A percentile compares a stretch with the other conserved stretches of the same genome.
Conservation (phyloP, 139 green algal species). For the Asterochloris sp. region DNA sequence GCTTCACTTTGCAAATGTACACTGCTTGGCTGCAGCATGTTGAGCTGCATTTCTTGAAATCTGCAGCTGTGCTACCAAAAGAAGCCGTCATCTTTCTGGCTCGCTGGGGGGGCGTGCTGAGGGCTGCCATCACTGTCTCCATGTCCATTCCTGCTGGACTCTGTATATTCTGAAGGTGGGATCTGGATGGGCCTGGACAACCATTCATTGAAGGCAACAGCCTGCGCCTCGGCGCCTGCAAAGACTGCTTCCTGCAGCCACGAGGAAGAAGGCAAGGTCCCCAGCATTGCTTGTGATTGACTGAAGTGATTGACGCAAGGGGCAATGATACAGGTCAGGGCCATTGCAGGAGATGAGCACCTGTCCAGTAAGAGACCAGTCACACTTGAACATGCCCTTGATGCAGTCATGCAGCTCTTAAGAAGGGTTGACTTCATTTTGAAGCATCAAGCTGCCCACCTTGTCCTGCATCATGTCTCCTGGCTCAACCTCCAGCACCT, state of each 20-base stretch:
- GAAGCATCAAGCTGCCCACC: conserved; percentile 29
- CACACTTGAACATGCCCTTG: neutral
- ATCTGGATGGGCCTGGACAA: neutral
- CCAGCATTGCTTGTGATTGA: neutral
- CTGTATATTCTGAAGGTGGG: neutral
- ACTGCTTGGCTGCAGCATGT: too few relatives aligned
- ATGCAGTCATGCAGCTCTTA: neutral
- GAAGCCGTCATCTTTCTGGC: too few relatives aligned
- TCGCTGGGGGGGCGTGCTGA: too few relatives aligned
- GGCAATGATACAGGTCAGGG: neutral
- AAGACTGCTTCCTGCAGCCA: conserved; percentile 21
- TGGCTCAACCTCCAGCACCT: conserved; percentile 49
- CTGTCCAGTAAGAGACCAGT: too few relatives aligned
- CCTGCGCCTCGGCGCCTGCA: conserved; percentile 25
- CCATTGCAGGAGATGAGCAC: neutral
- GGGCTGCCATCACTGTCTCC: too few relatives aligned
- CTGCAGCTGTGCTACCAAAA: too few relatives aligned
- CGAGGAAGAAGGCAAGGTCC: neutral
- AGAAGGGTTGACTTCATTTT: neutral
- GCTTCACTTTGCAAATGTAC: too few relatives aligned
- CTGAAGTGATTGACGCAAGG: neutral
- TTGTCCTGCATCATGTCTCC: conserved; percentile 57
- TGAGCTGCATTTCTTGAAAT: too few relatives aligned
- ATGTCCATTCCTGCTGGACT: too few relatives aligned
- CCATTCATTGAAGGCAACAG: conserved; percentile 23